Evolutionary conservation across 1,284 basidiomycete species (phyloP).

Genomic region (Pterula multifida): DNA sequence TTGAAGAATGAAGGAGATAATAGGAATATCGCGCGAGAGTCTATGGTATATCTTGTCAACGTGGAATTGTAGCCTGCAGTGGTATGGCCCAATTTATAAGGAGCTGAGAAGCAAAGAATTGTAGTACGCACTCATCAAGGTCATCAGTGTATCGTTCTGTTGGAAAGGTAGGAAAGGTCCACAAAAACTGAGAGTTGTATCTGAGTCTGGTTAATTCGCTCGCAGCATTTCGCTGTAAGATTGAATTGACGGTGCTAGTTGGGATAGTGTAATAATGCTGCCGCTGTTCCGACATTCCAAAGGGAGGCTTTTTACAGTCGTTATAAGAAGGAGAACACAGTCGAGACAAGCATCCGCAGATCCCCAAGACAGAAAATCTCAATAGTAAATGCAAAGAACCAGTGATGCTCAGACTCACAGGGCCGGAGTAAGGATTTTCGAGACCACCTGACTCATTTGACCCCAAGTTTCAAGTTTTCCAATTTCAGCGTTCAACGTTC

Average conservation of each 20-base stretch:
- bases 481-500: no score
- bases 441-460: no score
- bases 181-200: background rate
- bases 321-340: no score
- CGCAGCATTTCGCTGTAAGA: background rate
- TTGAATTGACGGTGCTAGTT: background rate
- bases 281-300: no score
- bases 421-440: no score
- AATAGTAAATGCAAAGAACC: no score
- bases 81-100: background rate
- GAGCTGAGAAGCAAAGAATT: background rate
- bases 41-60: background rate
- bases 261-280: background rate
- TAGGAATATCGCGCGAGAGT: background rate
- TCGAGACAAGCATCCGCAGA: no score
- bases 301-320: no score
- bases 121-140: constrained; percentile 1
- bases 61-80: background rate
- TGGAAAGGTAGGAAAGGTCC: background rate
- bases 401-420: no score
- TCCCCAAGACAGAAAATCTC: no score
- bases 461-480: no score
- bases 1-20: background rate
- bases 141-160: background rate
- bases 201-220: background rate